phyloP scores from a whole-genome alignment of 2,329 filamentous ascomycete genomes.

The Fusarium pseudonygamai region DNA sequence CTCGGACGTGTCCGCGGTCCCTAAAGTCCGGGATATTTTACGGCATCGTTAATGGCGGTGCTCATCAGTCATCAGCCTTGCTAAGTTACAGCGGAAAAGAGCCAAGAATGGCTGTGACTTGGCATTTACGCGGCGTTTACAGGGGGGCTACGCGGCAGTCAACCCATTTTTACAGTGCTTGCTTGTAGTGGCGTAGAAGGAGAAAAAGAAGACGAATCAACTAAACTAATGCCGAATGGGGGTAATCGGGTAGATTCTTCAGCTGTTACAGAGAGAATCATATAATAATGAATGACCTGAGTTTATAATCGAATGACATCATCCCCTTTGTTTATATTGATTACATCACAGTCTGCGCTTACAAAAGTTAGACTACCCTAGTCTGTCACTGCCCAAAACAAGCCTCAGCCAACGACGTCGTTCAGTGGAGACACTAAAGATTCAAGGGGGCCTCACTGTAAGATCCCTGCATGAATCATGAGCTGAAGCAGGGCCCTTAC shows the following conservation, averaged over 20 bases:
- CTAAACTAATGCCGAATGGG: neutral
- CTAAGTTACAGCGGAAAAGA: neutral
- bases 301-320: conserved; percentile 16
- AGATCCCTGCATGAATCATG: conserved; percentile 23
- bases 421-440: conserved; percentile 4
- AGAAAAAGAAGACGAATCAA: neutral
- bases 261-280: neutral
- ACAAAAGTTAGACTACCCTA: neutral
- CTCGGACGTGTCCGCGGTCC: conserved; percentile 5
- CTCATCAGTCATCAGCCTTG: conserved; percentile 9
- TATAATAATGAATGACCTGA: neutral
- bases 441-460: neutral
- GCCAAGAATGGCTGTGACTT: conserved; percentile 13
- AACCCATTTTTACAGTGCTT: neutral
- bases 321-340: neutral
- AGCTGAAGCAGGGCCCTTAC: neutral
- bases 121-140: conserved; percentile 15
- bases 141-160: conserved; percentile 21
- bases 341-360: conserved; percentile 23
- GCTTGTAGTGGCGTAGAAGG: neutral
- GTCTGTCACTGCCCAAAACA: conserved; percentile 6
- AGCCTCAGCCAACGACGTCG: conserved; percentile 25
- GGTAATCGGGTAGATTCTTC: neutral
- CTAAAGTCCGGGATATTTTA: conserved; percentile 10
- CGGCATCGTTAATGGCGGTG: neutral